These are phyloP conservation scores for Irpex lacteus DNA, from an alignment of 1,284 basidiomycete genomes.

Conservation along the genomic window DNA sequence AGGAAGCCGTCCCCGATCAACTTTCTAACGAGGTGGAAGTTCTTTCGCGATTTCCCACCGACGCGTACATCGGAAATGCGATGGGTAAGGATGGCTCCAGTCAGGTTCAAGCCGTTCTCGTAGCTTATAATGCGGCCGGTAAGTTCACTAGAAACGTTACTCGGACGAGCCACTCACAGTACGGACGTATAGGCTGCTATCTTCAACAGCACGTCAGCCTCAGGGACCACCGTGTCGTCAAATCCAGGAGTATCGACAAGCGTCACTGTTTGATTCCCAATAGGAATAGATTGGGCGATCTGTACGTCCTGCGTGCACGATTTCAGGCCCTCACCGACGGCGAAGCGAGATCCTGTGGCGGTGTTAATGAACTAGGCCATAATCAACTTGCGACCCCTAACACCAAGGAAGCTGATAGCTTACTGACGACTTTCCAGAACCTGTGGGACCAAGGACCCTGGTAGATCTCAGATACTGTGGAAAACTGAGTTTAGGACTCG, in stretches of 20 bases:
- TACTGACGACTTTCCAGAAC: conserved; percentile 22
- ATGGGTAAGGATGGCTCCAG: conserved; percentile 53
- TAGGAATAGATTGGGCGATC: conserved; percentile 23
- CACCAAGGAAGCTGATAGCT: not conserved
- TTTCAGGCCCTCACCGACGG: conserved; percentile 8
- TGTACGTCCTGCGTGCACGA: conserved; percentile 20
- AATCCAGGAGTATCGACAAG: conserved; percentile 39
- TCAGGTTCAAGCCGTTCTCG: conserved; percentile 34
- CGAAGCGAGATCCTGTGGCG: conserved; percentile 3
- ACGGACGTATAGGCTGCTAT: conserved; percentile 20
- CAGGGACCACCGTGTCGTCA: conserved; percentile 35
- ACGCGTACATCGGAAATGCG: conserved; percentile 51
- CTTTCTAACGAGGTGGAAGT: conserved; percentile 45
- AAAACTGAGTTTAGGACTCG: no score
- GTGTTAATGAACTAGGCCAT: conserved; percentile 22
- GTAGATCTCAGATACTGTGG: no score
- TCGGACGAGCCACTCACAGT: not conserved
- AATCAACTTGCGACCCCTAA: not conserved
- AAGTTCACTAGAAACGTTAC: no score
- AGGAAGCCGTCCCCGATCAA: conserved; percentile 47
- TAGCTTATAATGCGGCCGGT: conserved; percentile 26
- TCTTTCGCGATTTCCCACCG: conserved; percentile 45
- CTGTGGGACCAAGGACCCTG: conserved; percentile 23
- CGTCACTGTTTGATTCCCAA: conserved; percentile 29
- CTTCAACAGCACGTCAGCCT: conserved; percentile 37